phyloP scores from a whole-genome alignment of 2,329 filamentous ascomycete species.

The Scopulariopsis brevicaulis region DNA sequence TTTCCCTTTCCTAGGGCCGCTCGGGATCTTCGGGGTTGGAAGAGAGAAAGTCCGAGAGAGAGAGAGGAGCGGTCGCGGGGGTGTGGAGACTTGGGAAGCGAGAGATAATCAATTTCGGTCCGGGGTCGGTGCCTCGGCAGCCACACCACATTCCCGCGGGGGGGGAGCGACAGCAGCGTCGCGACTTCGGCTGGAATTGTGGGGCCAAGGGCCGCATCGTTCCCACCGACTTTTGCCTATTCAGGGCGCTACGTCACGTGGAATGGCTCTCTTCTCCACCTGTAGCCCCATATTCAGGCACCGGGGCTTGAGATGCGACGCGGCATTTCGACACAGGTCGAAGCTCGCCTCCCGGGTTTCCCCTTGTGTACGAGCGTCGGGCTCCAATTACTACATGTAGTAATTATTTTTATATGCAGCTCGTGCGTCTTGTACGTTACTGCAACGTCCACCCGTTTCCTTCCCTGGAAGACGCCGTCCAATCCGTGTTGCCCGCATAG shows the following conservation, averaged over 20 bases:
- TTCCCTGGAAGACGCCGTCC: neutral
- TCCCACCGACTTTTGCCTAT: neutral
- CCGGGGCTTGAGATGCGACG: neutral
- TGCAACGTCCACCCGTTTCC: neutral
- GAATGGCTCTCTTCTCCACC: neutral
- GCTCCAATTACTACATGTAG: too few species aligned
- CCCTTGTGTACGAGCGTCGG: neutral
- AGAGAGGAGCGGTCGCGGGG: neutral
- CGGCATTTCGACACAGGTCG: neutral
- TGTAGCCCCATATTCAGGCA: neutral
- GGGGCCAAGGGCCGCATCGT: neutral
- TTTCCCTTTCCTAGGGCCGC: too few species aligned
- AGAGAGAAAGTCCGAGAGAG: neutral
- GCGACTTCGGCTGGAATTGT: neutral
- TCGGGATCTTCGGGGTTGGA: neutral
- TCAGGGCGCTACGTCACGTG: neutral
- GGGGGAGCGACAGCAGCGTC: neutral
- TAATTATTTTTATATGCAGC: too few species aligned
- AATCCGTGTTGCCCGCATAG: neutral
- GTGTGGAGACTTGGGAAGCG: neutral
- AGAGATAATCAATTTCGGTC: neutral
- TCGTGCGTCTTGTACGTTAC: neutral
- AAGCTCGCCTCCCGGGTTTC: neutral
- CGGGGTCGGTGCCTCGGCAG: neutral
- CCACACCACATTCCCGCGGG: neutral